Percentiles rank a stretch among this genome's conserved stretches.
Evolutionary conservation across 148 eudicot genomes (phyloP).

Genomic region (Nepenthes mirabilis): DNA sequence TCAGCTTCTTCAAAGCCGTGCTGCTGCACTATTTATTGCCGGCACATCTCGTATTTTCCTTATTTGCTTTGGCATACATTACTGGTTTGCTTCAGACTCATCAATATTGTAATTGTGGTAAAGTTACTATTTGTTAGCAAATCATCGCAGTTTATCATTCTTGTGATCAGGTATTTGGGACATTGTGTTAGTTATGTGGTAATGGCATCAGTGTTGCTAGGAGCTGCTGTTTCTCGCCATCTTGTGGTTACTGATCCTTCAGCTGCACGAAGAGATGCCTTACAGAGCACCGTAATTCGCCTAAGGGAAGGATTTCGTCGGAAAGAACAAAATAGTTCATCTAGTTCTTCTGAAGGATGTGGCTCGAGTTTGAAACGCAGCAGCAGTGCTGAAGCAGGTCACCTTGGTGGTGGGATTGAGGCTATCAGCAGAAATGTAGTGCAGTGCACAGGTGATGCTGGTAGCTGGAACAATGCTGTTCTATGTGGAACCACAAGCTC

Average conservation of each 20-base stretch:
- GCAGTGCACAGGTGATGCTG: conserved; percentile 56
- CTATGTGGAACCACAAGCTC: conserved; percentile 26
- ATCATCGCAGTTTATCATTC: conserved; percentile 5
- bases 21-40: conserved; percentile 80
- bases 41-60: conserved; percentile 89
- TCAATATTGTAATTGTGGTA: neutral
- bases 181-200: conserved; percentile 96
- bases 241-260: conserved; percentile 75
- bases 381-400: conserved; percentile 92
- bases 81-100: conserved; percentile 53
- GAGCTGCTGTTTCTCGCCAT: conserved; percentile 97
- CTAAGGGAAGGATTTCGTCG: conserved; percentile 86
- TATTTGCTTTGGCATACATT: conserved; percentile 95
- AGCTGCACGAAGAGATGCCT: conserved; percentile 96
- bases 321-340: conserved; percentile 84
- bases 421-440: conserved; percentile 19
- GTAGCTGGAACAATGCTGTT: conserved; percentile 42
- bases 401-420: conserved; percentile 57
- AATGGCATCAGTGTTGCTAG: conserved; percentile 89
- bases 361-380: conserved; percentile 94
- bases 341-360: conserved; percentile 94
- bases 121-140: neutral
- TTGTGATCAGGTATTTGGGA: conserved; percentile 65
- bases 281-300: conserved; percentile 91
- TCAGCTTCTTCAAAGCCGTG: conserved; percentile 79